Conservation (phyloP, 805 yeast genomes). For the Candida ficus region DNA sequence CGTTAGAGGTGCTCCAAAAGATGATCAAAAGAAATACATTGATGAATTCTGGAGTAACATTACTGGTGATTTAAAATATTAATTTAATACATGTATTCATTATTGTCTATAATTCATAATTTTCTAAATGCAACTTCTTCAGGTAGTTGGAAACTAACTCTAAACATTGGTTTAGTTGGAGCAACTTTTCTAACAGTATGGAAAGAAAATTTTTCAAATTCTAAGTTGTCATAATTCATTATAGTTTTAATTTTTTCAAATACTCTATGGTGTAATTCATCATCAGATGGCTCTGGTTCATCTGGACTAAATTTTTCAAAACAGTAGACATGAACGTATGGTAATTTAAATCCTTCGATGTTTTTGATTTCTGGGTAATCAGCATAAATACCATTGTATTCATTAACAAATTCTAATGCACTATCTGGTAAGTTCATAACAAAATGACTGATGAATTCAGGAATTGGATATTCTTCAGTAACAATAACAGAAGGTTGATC, state of each 20-base stretch:
- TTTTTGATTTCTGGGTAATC: constrained; percentile 32
- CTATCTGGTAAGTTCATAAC: constrained; percentile 96
- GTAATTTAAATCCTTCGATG: constrained; percentile 51
- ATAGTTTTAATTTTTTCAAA: constrained; percentile 46
- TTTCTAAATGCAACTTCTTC: constrained; percentile 52
- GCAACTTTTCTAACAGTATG: constrained; percentile 93
- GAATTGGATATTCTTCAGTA: constrained; percentile 32
- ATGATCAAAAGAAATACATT: constrained; percentile 40
- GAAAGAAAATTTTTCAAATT: constrained; percentile 47
- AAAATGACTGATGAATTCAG: constrained; percentile 59
- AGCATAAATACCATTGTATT: constrained; percentile 67
- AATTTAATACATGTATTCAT: neutral
- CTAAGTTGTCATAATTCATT: constrained; percentile 38
- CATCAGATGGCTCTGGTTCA: constrained; percentile 63
- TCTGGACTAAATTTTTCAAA: constrained; percentile 82
- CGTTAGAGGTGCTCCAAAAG: constrained; percentile 43
- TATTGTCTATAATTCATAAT: neutral
- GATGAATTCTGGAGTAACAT: constrained; percentile 47
- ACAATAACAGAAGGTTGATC: constrained; percentile 15
- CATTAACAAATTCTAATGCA: constrained; percentile 77
- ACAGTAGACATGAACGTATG: constrained; percentile 82
- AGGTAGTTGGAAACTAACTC: constrained; percentile 75
- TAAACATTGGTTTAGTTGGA: constrained; percentile 95
- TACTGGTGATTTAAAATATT: constrained; percentile 39
- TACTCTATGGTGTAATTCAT: constrained; percentile 64